Conservation (phyloP, 306 rosid species). For the Dryas drummondii region DNA sequence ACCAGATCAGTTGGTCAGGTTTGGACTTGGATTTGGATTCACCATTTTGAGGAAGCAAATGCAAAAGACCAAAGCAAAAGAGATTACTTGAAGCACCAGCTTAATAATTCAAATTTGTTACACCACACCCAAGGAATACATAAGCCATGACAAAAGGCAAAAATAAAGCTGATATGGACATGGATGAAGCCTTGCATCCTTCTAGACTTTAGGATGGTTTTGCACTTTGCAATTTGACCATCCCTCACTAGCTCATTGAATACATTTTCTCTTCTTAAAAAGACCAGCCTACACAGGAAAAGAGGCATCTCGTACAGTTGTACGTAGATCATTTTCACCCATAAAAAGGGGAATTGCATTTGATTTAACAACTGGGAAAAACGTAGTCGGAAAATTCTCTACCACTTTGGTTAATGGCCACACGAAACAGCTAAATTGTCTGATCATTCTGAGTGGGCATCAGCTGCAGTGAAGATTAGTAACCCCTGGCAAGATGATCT, state of each 20-base stretch:
- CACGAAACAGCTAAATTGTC: neutral
- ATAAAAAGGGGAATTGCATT: constrained; percentile 3
- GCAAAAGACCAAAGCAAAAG: neutral
- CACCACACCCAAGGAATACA: neutral
- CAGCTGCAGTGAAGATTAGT: neutral
- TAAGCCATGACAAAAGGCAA: neutral
- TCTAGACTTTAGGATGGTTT: constrained; percentile 8
- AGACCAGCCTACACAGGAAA: neutral
- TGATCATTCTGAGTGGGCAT: neutral
- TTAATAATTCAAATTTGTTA: neutral
- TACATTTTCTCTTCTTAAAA: neutral
- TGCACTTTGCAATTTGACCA: constrained; percentile 8
- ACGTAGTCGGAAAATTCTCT: neutral
- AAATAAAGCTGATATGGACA: constrained; percentile 3
- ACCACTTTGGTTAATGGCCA: neutral
- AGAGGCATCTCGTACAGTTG: neutral
- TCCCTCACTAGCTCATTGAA: neutral
- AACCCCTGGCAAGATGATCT: neutral
- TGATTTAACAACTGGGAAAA: constrained; percentile 2
- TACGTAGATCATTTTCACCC: constrained; percentile 1
- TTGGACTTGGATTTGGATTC: too few relatives aligned
- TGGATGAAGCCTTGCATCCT: neutral
- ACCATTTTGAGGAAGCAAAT: too few relatives aligned
- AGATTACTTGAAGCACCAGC: neutral
- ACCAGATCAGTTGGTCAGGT: too few relatives aligned